phyloP scores from a whole-genome alignment of 495 filamentous ascomycete species.

The Daldinia caldariorum region DNA sequence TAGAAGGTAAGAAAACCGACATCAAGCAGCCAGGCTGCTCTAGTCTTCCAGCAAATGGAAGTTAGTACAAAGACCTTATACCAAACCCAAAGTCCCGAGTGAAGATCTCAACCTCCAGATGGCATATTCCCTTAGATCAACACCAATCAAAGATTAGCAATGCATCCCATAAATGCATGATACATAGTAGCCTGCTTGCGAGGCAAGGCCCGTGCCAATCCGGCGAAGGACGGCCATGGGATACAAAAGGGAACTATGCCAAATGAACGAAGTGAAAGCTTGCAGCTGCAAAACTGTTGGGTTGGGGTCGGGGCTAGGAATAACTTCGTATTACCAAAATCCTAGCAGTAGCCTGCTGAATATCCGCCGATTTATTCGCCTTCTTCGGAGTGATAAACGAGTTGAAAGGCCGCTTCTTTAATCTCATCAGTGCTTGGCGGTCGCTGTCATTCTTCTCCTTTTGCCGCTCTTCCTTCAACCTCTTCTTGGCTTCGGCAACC shows the following conservation, averaged over 20 bases:
- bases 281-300: neutral
- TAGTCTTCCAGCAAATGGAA: neutral
- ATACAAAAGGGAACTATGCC: neutral
- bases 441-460: neutral
- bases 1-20: neutral
- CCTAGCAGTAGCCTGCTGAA: neutral
- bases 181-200: conserved; percentile 9
- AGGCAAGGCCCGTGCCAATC: conserved; percentile 14
- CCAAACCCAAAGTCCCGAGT: neutral
- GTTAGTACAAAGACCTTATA: neutral
- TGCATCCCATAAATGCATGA: neutral
- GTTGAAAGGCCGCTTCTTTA: neutral
- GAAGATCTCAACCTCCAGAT: neutral
- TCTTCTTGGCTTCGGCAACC: neutral
- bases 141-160: conserved; percentile 2
- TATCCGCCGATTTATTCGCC: neutral
- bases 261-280: neutral
- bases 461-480: neutral
- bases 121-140: neutral
- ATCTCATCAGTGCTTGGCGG: neutral
- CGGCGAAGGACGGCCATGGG: conserved; percentile 18
- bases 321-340: neutral
- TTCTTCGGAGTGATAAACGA: neutral
- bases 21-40: neutral
- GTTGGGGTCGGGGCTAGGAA: neutral